These are phyloP conservation scores for Aureobasidium sp. DNA, from an alignment of 2,329 filamentous ascomycete genomes.

Conservation along the genomic window DNA sequence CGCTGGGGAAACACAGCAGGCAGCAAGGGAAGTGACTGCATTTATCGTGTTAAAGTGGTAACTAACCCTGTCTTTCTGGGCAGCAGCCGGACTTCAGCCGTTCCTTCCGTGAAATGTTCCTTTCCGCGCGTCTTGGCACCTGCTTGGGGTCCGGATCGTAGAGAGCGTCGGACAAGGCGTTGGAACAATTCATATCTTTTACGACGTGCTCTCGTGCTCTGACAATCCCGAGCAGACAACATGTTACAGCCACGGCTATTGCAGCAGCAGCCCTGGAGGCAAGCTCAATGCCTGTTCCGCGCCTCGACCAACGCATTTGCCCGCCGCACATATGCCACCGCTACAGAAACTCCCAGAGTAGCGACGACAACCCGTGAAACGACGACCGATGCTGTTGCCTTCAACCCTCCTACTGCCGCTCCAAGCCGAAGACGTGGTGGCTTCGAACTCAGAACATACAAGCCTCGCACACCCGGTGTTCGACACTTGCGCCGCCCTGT, in stretches of 20 bases:
- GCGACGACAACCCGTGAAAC: slow-evolving; percentile 19
- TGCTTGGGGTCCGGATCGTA: not conserved
- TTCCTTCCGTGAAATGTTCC: slow-evolving; percentile 6
- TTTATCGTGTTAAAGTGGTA: no score
- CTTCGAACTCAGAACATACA: slow-evolving; percentile 70
- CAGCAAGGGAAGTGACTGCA: not conserved
- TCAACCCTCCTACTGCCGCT: slow-evolving; percentile 38
- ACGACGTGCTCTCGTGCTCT: not conserved
- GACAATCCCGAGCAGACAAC: slow-evolving; percentile 13
- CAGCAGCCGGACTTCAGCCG: not conserved
- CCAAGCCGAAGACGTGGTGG: slow-evolving; percentile 30
- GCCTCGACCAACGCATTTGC: slow-evolving; percentile 26
- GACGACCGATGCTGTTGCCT: slow-evolving; percentile 29
- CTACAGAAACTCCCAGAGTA: slow-evolving; percentile 28
- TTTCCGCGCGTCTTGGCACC: not conserved
- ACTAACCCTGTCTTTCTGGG: no score
- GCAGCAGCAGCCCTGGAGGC: slow-evolving; percentile 29
- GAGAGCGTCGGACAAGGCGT: not conserved
- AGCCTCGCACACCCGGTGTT: slow-evolving; percentile 84
- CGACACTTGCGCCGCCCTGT: slow-evolving; percentile 86
- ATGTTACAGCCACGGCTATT: slow-evolving; percentile 65
- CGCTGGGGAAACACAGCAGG: slow-evolving; percentile 1
- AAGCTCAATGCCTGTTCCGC: slow-evolving; percentile 41
- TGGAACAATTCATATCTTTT: not conserved
- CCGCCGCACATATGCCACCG: slow-evolving; percentile 48